These are phyloP conservation scores for Lactuca saligna DNA, from an alignment of 129 eudicot genomes.

Conservation along the genomic window DNA sequence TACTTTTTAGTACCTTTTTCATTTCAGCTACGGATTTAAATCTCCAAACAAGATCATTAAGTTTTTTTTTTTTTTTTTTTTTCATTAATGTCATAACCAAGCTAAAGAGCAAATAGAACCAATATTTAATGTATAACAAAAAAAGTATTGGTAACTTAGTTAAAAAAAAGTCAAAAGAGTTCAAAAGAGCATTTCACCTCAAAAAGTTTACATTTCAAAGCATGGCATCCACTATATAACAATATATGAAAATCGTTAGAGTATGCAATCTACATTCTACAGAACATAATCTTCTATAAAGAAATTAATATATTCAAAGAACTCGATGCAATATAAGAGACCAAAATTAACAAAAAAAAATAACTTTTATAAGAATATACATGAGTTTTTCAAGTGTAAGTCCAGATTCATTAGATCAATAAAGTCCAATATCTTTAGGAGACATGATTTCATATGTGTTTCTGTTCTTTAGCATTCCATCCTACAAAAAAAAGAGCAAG, in stretches of 20 bases:
- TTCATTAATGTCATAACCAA: slow-evolving; percentile 71
- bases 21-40: slow-evolving; percentile 74
- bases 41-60: slow-evolving; percentile 74
- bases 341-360: too few species aligned
- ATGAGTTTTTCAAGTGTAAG: slow-evolving; percentile 95
- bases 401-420: slow-evolving; percentile 82
- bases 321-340: too few species aligned
- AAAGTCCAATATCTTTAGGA: slow-evolving; percentile 95
- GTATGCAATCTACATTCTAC: too few species aligned
- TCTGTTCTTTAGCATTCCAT: slow-evolving; percentile 88
- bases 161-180: neutral
- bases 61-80: slow-evolving; percentile 75
- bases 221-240: slow-evolving; percentile 89
- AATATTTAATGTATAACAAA: slow-evolving; percentile 1
- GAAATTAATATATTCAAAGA: neutral
- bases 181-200: slow-evolving; percentile 53
- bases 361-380: slow-evolving; percentile 31
- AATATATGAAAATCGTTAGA: neutral
- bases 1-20: slow-evolving; percentile 83
- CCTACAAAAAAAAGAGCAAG: too few species aligned
- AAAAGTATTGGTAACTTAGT: neutral
- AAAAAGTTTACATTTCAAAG: slow-evolving; percentile 69
- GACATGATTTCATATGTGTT: slow-evolving; percentile 83
- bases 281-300: neutral
- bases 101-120: slow-evolving; percentile 39